These are phyloP conservation scores for Paramecium tetraurelia DNA, from an alignment of 73 alveolate species.

Conservation along the genomic window DNA sequence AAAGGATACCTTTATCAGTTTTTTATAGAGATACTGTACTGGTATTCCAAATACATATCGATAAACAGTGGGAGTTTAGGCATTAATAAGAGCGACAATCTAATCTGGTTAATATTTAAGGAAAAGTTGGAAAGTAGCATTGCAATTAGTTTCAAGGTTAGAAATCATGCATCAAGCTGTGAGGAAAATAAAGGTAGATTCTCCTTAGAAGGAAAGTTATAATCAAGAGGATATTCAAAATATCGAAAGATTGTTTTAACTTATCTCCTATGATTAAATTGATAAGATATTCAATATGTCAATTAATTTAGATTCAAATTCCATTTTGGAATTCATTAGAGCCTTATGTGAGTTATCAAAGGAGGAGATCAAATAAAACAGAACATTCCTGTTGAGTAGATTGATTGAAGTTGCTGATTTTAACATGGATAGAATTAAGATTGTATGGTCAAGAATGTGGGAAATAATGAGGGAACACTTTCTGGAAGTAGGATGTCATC, in stretches of 20 bases:
- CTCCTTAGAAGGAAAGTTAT: not conserved
- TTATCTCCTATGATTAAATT: constrained; percentile 68
- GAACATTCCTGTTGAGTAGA: constrained; percentile 81
- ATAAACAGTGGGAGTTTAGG: constrained; percentile 71
- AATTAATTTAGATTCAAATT: constrained; percentile 70
- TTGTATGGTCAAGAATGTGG: constrained; percentile 87
- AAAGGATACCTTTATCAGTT: constrained; percentile 75
- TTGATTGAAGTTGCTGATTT: constrained; percentile 89
- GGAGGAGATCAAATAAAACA: constrained; percentile 71
- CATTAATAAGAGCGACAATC: constrained; percentile 70
- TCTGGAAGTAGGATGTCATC: constrained; percentile 78
- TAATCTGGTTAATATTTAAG: constrained; percentile 72
- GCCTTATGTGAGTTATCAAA: constrained; percentile 78
- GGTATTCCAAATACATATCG: constrained; percentile 63
- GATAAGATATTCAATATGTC: constrained; percentile 81
- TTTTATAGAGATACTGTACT: constrained; percentile 74
- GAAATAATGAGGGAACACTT: constrained; percentile 81
- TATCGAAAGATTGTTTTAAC: constrained; percentile 60
- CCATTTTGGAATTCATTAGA: constrained; percentile 82
- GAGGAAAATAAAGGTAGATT: constrained; percentile 12
- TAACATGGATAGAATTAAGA: constrained; percentile 81
- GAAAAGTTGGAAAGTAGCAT: constrained; percentile 73
- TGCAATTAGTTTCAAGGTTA: constrained; percentile 71
- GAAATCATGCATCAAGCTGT: constrained; percentile 57
- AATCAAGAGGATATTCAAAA: not conserved